Base-by-base conservation (phyloP, 2,329 filamentous ascomycete genomes). In the Colletotrichum higginsianum region DNA sequence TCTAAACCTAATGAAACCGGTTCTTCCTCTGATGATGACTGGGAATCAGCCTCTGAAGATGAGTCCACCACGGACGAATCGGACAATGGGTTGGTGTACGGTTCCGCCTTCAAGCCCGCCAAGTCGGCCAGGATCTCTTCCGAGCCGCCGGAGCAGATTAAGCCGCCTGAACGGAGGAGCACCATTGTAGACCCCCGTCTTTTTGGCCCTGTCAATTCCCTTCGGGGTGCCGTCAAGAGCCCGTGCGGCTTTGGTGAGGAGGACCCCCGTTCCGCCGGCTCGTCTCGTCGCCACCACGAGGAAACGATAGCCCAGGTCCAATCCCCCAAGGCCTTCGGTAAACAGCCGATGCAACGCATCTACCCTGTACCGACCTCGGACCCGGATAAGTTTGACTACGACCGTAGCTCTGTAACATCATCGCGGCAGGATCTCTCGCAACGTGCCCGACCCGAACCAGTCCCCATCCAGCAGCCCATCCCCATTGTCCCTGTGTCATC, bases 381-480 rank as follows among this genome's bases (percentile, higher is more conserved):
- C 74, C 89, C 90, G 8, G 85, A 82, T 23, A 85, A 83, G 35
- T 92, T 92, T 75, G 91, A 94, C 74, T 88, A 86, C 60, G 83
- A 81, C 35, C 84, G 86, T 42, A 84, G 82, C 26, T 88, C 89
- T 47, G 78, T 85, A n/a, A 79, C 85, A 16, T 84, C 85, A 18
- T 80, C 80, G 58, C 80, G 79, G 47, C 80, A 82, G 66, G 82
- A 84, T 53, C 77, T 84, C 9, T 78, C 84, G 3, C 79, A 82
- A 26, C 82, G 80, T 21, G 78, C 81, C 18, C 86, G 89, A 52
- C 88, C 91, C 6, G 89, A 84, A 7, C 86, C 89, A 0, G 87
- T 94, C 42, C 90, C 91, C 13, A 86, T 98, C n/a, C 93, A 96
- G 79, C 94, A 97, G 76, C 95, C 95, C 2, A 92, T 95, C 75